Evolutionary conservation across 75 land plant genomes (phyloP), one percentile per base, ranked within the genome.

Genomic region (Sequoiadendron giganteum): DNA sequence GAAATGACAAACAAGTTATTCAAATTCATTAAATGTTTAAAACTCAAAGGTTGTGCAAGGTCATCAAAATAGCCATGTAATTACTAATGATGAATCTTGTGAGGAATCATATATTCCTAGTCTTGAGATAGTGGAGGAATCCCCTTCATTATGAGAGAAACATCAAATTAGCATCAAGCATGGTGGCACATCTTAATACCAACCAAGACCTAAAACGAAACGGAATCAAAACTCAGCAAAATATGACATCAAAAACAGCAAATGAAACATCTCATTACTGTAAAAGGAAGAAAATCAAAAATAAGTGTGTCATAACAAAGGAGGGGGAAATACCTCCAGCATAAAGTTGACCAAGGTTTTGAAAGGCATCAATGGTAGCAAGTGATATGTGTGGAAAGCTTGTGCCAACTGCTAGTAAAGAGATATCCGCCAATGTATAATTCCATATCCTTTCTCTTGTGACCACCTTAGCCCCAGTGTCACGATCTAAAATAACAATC

Each of bases 371-470:
- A 86, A 95, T 94, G 2, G 90, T 93, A 42, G 98, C 96, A 40
- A 97, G 89, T 75, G 97, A 97, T 49, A 97, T 95, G 85, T 97
- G 98, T 39, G 98, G 98, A 79, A 94, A 94, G 91, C 98, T 95
- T 85, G 98, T 97, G 52, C 98, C 98, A 91, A 97, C 91, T 6
- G 97, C 98, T 88, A 97, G 87, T n/a, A 97, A 85, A 40, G 91
- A 91, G 39, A 95, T 95, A 68, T 97, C 98, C 28, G 98, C 98
- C 42, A 97, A 90, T 21, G 95, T 87, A 39, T 91, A 91, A 90
- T 97, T 97, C 98, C 98, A 97, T 52, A 95, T 91, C 83, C 97
- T 93, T 70, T 91, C 94, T 19, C 90, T 15, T 84, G 73, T 93
- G 34, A 95, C 49, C 30, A 86, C n/a, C 80, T 90, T 82, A 61